phyloP scores from a whole-genome alignment of 345 rosid genomes.

The Carallia pectinifolia region DNA sequence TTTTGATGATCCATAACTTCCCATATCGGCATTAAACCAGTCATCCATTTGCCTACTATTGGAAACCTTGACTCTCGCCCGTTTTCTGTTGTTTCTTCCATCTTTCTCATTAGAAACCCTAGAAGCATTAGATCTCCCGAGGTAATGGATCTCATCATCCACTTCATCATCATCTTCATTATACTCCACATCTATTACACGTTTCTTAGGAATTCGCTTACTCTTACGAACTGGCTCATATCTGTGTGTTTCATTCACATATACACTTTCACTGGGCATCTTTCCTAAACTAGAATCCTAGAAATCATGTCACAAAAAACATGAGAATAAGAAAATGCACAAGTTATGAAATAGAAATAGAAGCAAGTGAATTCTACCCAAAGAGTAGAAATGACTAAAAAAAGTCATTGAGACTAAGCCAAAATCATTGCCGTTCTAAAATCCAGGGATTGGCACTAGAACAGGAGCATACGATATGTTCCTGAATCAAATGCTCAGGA shows the following conservation, averaged over 20 bases:
- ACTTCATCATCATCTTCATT: conserved; percentile 17
- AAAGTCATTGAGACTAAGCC: no score
- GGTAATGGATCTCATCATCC: conserved; percentile 22
- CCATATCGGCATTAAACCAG: neutral
- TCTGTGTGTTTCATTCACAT: neutral
- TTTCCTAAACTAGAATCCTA: conserved; percentile 19
- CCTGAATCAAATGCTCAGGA: neutral
- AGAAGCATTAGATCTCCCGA: conserved; percentile 15
- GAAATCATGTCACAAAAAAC: conserved; percentile 7
- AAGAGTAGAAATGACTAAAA: no score
- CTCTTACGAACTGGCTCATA: conserved; percentile 26
- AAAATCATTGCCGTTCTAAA: no score
- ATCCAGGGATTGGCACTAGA: neutral
- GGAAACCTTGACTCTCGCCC: neutral
- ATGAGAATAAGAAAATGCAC: neutral
- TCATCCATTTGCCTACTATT: conserved; percentile 12
- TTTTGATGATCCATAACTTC: neutral
- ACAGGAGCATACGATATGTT: neutral
- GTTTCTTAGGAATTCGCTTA: conserved; percentile 24
- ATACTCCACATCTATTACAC: conserved; percentile 22
- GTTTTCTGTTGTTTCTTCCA: neutral
- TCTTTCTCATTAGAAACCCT: neutral
- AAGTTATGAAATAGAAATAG: no score
- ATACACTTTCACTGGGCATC: conserved; percentile 20
- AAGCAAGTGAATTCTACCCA: no score